phyloP scores from a whole-genome alignment of 768 basidiomycete genomes.

The Tylopilus plumbeoviolaceoides region DNA sequence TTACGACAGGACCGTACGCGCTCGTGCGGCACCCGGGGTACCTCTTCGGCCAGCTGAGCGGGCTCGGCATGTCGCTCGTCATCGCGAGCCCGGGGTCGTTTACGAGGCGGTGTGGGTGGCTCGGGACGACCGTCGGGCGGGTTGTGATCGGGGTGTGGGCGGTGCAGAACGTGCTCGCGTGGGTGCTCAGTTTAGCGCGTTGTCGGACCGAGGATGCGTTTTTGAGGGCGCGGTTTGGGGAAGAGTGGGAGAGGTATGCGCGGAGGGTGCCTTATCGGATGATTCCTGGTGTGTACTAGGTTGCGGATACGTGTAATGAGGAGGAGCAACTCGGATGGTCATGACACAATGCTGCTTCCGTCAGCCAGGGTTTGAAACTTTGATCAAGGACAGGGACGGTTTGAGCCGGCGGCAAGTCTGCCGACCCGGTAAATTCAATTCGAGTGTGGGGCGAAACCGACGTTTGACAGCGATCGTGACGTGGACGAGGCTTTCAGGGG shows the following conservation, averaged over 20 bases:
- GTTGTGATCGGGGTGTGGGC: conserved; percentile 26
- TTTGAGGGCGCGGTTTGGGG: conserved; percentile 18
- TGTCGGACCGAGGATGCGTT: conserved; percentile 25
- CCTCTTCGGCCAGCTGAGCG: conserved; percentile 20
- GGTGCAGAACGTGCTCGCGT: conserved; percentile 21
- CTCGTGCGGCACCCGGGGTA: conserved; percentile 37
- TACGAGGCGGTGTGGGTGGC: conserved; percentile 24
- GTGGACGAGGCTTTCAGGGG: not conserved
- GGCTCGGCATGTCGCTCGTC: conserved; percentile 30
- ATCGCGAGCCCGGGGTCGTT: conserved; percentile 32
- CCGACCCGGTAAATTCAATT: not conserved
- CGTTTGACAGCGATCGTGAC: not conserved
- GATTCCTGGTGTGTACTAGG: conserved; percentile 27
- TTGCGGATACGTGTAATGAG: too few relatives aligned
- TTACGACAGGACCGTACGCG: conserved; percentile 34
- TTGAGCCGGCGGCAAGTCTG: not conserved
- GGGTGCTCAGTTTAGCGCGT: conserved; percentile 29
- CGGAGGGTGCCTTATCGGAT: conserved; percentile 23
- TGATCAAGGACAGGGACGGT: not conserved
- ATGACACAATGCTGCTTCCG: too few relatives aligned
- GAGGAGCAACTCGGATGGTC: too few relatives aligned
- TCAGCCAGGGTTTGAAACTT: too few relatives aligned
- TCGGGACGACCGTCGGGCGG: conserved; percentile 16
- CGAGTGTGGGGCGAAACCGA: not conserved
- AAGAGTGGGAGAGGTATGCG: conserved; percentile 24